These are phyloP conservation scores for Urostyla sp. DNA, from an alignment of 73 alveolate species.

Conservation along the genomic window DNA sequence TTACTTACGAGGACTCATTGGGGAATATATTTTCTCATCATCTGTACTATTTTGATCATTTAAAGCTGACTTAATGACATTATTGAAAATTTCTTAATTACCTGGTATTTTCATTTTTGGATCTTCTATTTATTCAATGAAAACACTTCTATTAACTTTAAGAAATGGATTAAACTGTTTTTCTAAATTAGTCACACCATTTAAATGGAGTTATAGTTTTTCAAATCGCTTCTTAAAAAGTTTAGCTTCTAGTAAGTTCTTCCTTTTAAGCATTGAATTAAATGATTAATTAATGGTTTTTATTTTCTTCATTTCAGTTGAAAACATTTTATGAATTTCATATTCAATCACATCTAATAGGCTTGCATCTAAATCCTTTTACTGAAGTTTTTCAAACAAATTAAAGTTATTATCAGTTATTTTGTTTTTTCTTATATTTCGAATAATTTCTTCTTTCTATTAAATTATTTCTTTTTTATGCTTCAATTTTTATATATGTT, in stretches of 20 bases:
- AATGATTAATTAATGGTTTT: constrained; percentile 15
- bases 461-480: neutral
- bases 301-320: constrained; percentile 26
- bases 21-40: neutral
- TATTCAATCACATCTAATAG: constrained; percentile 23
- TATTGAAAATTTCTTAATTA: constrained; percentile 34
- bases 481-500: neutral
- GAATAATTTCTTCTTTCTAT: constrained; percentile 9
- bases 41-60: constrained; percentile 18
- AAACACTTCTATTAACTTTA: neutral
- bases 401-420: neutral
- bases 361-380: constrained; percentile 30
- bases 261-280: constrained; percentile 38
- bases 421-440: neutral
- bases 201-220: constrained; percentile 29
- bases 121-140: constrained; percentile 1
- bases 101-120: constrained; percentile 31
- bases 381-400: constrained; percentile 3
- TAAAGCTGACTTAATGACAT: constrained; percentile 44
- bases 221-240: constrained; percentile 49
- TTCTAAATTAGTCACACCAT: constrained; percentile 35
- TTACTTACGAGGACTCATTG: neutral
- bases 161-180: constrained; percentile 28
- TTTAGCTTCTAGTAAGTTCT: constrained; percentile 52
- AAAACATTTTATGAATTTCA: constrained; percentile 41